A percentile compares a stretch with the other conserved stretches of the same genome.
Evolutionary conservation across 108 stramenopile genomes (phyloP).

Genomic region (Skeletonema potamos): DNA sequence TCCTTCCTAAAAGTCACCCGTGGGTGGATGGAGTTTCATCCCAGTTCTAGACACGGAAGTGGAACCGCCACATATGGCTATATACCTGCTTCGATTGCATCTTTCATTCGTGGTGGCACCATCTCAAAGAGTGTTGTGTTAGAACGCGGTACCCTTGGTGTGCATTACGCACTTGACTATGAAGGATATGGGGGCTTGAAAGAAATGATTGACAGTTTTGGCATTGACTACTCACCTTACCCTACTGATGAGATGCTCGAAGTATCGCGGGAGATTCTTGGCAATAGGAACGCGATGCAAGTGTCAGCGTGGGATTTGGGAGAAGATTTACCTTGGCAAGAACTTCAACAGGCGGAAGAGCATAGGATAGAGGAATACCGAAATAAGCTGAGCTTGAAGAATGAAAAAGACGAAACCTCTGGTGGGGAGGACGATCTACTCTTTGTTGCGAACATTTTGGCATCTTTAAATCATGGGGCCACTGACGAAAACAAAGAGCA

Average conservation of each 20-base stretch:
- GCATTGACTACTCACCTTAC: conserved; percentile 36
- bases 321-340: conserved; percentile 47
- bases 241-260: conserved; percentile 42
- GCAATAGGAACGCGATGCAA: conserved; percentile 5
- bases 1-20: conserved; percentile 17
- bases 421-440: conserved; percentile 15
- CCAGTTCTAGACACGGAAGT: conserved; percentile 43
- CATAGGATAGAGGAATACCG: conserved; percentile 3
- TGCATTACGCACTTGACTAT: conserved; percentile 47
- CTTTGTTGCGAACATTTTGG: conserved; percentile 32
- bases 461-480: conserved; percentile 11
- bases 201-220: conserved; percentile 41
- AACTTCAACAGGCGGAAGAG: conserved; percentile 15
- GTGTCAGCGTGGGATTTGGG: conserved; percentile 40
- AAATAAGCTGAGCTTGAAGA: not conserved
- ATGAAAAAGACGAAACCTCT: not conserved
- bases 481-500: not conserved
- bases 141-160: conserved; percentile 35
- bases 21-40: conserved; percentile 48
- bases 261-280: conserved; percentile 5
- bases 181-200: conserved; percentile 42
- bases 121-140: conserved; percentile 37
- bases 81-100: conserved; percentile 39
- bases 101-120: conserved; percentile 36
- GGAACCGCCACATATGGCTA: conserved; percentile 45